Base-by-base conservation (phyloP, 2,329 filamentous ascomycete species). In the Claviceps pusilla region DNA sequence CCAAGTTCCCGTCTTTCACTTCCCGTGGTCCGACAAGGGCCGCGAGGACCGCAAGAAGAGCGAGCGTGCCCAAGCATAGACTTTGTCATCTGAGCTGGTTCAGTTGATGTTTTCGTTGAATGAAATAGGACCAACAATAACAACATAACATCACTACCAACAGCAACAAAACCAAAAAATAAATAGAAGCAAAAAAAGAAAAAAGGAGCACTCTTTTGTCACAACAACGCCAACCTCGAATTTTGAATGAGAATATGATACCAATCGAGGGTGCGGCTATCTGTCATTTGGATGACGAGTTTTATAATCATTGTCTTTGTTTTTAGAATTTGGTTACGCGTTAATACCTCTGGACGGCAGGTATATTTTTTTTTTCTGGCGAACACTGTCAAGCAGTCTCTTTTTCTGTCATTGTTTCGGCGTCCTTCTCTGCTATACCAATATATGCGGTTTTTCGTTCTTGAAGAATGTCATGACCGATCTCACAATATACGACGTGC, bases 21-120 rank as follows among this genome's bases (percentile, higher is more conserved):
- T 96, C 77, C 91, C 90, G 53, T 96, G 91, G 91, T 91, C 87
- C 42, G 84, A 86, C 63, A 86, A 85, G 72, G 86, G 81, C 53
- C 79, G 78, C 58, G 77, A 82, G 68, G 68, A 67, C 57, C 78
- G 83, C 57, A 66, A 64, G 58, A 75, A 84, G 65, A 57, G 57
- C 24, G 64, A 66, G 51, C 61, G 60, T 55, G 58, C 58, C 7
- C 58, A 58, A 56, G 61, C 54, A 51, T 63, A 56, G 9, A 28
- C 10, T 39, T 43, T 24, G 9, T 7, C 3, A 11, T 35, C 9
- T 35, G 7, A 7, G 33, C 33, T 35, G 33, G 33, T 37, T 37
- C 35, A 12, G 35, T 37, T 11, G 19, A 45, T 28, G 1, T n/a
- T 6, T 33, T 9, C 31, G 1, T 33, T 33, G 31, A 33, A 33